Percentiles rank a stretch among this genome's conserved stretches.
These are phyloP conservation scores for Globisporangium solare DNA, from an alignment of 352 stramenopile genomes.

Conservation along the genomic window DNA sequence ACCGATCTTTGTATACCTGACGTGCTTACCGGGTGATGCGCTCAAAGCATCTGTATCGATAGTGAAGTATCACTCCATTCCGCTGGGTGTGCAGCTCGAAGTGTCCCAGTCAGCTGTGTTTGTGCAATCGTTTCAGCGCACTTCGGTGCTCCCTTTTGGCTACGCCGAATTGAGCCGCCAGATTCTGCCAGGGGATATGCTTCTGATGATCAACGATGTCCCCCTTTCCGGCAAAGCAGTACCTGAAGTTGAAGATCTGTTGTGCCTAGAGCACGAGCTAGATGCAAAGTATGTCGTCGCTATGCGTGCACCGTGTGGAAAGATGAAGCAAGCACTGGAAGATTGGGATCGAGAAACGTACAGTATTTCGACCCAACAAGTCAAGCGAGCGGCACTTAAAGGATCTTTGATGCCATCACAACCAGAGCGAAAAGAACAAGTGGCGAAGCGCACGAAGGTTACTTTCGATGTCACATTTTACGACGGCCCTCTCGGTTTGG, in stretches of 20 bases:
- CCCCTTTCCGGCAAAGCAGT: constrained; percentile 23
- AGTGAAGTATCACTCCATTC: constrained; percentile 38
- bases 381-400: constrained; percentile 23
- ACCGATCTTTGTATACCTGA: constrained; percentile 40
- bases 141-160: constrained; percentile 23
- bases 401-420: constrained; percentile 10
- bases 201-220: constrained; percentile 46
- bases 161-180: constrained; percentile 54
- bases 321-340: constrained; percentile 33
- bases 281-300: constrained; percentile 32
- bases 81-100: constrained; percentile 35
- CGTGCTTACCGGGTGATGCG: constrained; percentile 39
- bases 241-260: constrained; percentile 31
- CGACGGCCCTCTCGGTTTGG: constrained; percentile 67
- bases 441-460: constrained; percentile 12
- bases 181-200: constrained; percentile 63
- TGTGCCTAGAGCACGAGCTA: constrained; percentile 20
- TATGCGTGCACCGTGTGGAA: constrained; percentile 28
- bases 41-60: constrained; percentile 63
- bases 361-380: constrained; percentile 26
- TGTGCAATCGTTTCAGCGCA: constrained; percentile 36
- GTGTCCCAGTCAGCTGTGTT: constrained; percentile 33
- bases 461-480: constrained; percentile 64
- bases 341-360: constrained; percentile 23
- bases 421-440: not conserved